Evolutionary conservation across 2,329 filamentous ascomycete genomes (phyloP).

Genomic region (Alternaria brassicae): DNA sequence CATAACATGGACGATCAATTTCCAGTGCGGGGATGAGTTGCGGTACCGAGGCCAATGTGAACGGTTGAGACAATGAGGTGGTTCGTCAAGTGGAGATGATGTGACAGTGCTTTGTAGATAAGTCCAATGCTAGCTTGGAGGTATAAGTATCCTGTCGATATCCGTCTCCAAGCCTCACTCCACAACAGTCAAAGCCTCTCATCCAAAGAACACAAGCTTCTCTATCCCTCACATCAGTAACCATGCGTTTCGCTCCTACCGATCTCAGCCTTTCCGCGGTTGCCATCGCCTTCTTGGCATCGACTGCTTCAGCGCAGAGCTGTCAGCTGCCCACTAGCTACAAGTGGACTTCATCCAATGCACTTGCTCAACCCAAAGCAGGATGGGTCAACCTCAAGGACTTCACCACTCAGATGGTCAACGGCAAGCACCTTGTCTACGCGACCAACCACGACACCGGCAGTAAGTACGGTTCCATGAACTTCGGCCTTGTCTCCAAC

Average conservation of each 20-base stretch:
- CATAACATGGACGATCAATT: conserved; percentile 10
- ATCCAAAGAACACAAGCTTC: conserved; percentile 1
- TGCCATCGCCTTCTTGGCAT: conserved; percentile 21
- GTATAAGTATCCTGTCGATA: conserved; percentile 13
- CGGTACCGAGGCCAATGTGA: not conserved
- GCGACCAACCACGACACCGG: conserved; percentile 57
- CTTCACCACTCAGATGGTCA: conserved; percentile 64
- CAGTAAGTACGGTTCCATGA: conserved; percentile 64
- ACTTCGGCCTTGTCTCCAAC: conserved; percentile 63
- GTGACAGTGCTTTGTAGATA: not conserved
- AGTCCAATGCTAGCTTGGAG: not conserved
- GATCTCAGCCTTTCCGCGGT: conserved; percentile 13
- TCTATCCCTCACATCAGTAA: conserved; percentile 1
- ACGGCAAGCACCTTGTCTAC: conserved; percentile 68
- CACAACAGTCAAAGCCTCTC: conserved; percentile 1
- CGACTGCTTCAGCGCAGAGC: conserved; percentile 23
- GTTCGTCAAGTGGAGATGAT: not conserved
- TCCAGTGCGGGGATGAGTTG: conserved; percentile 4
- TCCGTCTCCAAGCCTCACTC: not conserved
- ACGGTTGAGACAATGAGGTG: not conserved
- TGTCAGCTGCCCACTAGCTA: conserved; percentile 65
- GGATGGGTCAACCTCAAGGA: conserved; percentile 69
- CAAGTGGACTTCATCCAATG: conserved; percentile 61
- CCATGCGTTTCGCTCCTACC: conserved; percentile 15
- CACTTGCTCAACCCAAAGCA: conserved; percentile 60